A percentile compares a stretch with the other conserved stretches of the same genome.
phyloP scores from a whole-genome alignment of 108 stramenopile species.

The Conticribra guillardii region DNA sequence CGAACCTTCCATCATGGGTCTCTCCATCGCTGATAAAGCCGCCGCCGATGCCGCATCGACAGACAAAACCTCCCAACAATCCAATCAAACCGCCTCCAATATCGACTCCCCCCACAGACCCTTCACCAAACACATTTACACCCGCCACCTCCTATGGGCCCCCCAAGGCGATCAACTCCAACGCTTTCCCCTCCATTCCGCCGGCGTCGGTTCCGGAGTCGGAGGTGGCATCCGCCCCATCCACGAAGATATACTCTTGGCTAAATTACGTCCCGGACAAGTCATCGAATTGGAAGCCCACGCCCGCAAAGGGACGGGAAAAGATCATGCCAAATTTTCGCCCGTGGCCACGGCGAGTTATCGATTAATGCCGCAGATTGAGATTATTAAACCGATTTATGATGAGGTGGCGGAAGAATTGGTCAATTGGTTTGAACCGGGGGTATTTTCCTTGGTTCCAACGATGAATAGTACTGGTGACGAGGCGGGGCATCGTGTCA shows the following conservation, averaged over 20 bases:
- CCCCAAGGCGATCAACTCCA: constrained; percentile 94
- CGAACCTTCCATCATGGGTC: constrained; percentile 58
- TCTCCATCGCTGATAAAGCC: constrained; percentile 42
- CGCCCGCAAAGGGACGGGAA: constrained; percentile 87
- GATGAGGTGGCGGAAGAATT: constrained; percentile 89
- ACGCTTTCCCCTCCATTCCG: constrained; percentile 47
- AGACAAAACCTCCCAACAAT: constrained; percentile 3
- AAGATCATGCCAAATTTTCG: constrained; percentile 97
- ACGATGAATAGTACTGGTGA: constrained; percentile 31
- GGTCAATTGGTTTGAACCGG: constrained; percentile 87
- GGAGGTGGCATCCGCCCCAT: constrained; percentile 68
- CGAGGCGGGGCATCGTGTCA: constrained; percentile 39
- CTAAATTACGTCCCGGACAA: constrained; percentile 96
- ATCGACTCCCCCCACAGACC: constrained; percentile 77
- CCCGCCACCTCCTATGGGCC: constrained; percentile 79
- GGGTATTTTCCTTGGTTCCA: constrained; percentile 80
- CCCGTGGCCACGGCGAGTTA: constrained; percentile 98
- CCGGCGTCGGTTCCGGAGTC: constrained; percentile 27
- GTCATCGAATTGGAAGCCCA: constrained; percentile 92
- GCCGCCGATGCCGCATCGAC: constrained; percentile 43
- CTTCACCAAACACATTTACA: constrained; percentile 88
- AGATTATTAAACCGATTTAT: constrained; percentile 65
- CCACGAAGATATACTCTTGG: constrained; percentile 93
- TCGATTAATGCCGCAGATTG: constrained; percentile 81
- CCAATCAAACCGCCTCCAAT: neutral